Percentiles rank a stretch among this genome's conserved stretches.
These are phyloP conservation scores for Zygosaccharomyces pseudobailii DNA, from an alignment of 1,139 yeast genomes.

Conservation along the genomic window DNA sequence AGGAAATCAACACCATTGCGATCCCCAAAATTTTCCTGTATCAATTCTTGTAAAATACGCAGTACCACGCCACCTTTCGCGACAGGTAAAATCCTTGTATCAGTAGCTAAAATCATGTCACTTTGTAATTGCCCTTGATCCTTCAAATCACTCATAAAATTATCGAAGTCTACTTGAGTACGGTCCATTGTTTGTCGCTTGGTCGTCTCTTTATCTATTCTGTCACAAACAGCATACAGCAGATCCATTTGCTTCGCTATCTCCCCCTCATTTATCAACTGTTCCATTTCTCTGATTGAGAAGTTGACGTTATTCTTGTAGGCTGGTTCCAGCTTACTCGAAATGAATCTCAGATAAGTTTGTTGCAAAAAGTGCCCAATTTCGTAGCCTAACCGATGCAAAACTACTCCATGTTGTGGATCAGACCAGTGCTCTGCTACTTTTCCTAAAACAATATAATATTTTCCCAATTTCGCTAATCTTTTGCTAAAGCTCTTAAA, in stretches of 20 bases:
- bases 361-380: constrained; percentile 46
- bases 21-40: constrained; percentile 64
- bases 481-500: constrained; percentile 67
- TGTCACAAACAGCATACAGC: constrained; percentile 21
- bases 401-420: constrained; percentile 60
- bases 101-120: constrained; percentile 33
- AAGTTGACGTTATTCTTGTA: constrained; percentile 43
- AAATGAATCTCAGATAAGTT: constrained; percentile 42
- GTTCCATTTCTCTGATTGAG: constrained; percentile 47
- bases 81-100: constrained; percentile 47
- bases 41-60: constrained; percentile 54
- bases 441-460: constrained; percentile 49
- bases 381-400: constrained; percentile 67
- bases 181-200: constrained; percentile 27
- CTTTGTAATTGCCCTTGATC: constrained; percentile 22
- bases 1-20: constrained; percentile 50
- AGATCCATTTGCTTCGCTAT: constrained; percentile 25
- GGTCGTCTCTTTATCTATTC: constrained; percentile 24
- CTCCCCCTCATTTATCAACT: constrained; percentile 29
- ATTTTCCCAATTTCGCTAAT: constrained; percentile 58
- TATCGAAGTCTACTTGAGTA: constrained; percentile 29
- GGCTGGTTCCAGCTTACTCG: constrained; percentile 52
- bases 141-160: constrained; percentile 32
- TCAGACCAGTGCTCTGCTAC: constrained; percentile 55
- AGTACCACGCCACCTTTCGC: constrained; percentile 71